Conservation (phyloP, 352 stramenopile genomes). For the Globisporangium apiculatum region DNA sequence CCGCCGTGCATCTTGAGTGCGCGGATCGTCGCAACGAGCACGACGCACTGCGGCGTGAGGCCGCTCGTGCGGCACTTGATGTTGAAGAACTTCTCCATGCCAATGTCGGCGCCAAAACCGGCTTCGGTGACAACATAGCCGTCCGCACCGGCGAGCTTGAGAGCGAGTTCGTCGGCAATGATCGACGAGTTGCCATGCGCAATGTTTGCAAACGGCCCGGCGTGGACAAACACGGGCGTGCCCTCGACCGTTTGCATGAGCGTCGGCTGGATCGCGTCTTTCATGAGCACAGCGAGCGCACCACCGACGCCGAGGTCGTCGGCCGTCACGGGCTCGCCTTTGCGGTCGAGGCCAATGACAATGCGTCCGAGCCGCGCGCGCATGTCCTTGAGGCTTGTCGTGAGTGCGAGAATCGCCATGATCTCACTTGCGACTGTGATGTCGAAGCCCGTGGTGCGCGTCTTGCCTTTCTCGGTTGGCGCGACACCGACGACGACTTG, state of each 20-base stretch:
- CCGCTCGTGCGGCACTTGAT: slow-evolving; percentile 97
- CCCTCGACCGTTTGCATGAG: slow-evolving; percentile 98
- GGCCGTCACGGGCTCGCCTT: slow-evolving; percentile 89
- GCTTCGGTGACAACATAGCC: slow-evolving; percentile 97
- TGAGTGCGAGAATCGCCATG: slow-evolving; percentile 97
- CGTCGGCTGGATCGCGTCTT: slow-evolving; percentile 95
- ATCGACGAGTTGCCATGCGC: slow-evolving; percentile 97
- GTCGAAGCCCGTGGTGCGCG: slow-evolving; percentile 64
- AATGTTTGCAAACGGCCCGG: slow-evolving; percentile 98
- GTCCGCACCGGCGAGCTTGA: slow-evolving; percentile 92
- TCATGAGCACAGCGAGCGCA: slow-evolving; percentile 96
- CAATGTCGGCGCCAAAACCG: slow-evolving; percentile 97
- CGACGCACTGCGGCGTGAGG: slow-evolving; percentile 94
- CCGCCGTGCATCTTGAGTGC: slow-evolving; percentile 99
- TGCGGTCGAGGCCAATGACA: slow-evolving; percentile 87
- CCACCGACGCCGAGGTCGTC: slow-evolving; percentile 96
- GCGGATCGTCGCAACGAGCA: slow-evolving; percentile 97
- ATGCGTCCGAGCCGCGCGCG: slow-evolving; percentile 91
- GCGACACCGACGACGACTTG: slow-evolving; percentile 87
- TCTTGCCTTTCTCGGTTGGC: slow-evolving; percentile 87
- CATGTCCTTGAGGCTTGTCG: slow-evolving; percentile 93
- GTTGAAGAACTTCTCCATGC: slow-evolving; percentile 98
- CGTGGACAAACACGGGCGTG: slow-evolving; percentile 96
- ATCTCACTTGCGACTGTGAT: slow-evolving; percentile 96
- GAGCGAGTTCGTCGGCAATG: slow-evolving; percentile 94